Base-by-base conservation (phyloP, 169 alveolate species). In the Theileria sp. region DNA sequence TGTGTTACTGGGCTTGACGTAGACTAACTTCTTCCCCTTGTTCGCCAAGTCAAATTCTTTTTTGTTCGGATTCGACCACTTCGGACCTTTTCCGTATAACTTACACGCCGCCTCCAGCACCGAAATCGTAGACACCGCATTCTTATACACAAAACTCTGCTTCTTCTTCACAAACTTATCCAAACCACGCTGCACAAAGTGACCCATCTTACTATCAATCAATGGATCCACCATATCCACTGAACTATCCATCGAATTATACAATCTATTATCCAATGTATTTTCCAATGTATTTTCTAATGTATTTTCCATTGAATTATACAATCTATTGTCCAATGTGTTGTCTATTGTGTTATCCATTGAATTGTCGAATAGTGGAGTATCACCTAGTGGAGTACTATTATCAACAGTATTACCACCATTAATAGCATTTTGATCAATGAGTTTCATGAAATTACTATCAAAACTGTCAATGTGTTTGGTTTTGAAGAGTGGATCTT, bases 41-140 rank as follows among this genome's bases (percentile, higher is more conserved):
- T 78, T 84, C 0, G 66, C 34, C 5, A 75, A 30, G 64, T 84
- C 86, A 70, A 84, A 84, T 44, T 84, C 87, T n/a, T 62, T 77
- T 44, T 70, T 76, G 30, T 84, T 76, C 3, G 90, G 90, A 49
- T 84, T 84, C 0, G 79, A 77, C 90, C 90, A 84, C 68, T 84
- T 84, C 1, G 90, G 90, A 38, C 90, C 90, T 19, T 36, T 78
- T 6, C 90, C 90, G 60, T 58, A 84, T 3, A 84, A 38, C 32
- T 77, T 84, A 26, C 90, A 68, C 0, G 90, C 87, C n/a, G 90
- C 86, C 38, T 84, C 90, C 49, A 84, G 83, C 26, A 84, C 87
- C n/a, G 70, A 26, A 12, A 84, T 19, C 3, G 86, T 84, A 38
- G 71, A 49, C 28, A 60, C 44, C 21, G 87, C 90, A 23, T 77